Conservation (phyloP, 306 rosid species). For the Fragaria nilgerrensis region DNA sequence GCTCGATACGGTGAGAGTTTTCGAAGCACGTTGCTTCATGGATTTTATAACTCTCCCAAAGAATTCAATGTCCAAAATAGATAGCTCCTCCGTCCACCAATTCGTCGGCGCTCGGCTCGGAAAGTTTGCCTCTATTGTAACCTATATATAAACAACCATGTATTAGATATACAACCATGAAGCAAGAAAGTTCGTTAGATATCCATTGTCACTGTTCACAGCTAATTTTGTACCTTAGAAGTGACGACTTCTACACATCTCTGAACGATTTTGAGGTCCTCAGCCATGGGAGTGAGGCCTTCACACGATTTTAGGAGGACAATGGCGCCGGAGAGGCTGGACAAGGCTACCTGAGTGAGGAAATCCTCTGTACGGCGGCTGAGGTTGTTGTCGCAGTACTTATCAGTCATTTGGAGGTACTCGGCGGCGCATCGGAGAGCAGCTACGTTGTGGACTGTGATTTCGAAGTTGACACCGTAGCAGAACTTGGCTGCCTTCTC, state of each 20-base stretch:
- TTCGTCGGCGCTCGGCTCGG: conserved; percentile 77
- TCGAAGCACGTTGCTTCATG: conserved; percentile 62
- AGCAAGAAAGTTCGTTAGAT: no score
- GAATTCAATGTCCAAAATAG: conserved; percentile 47
- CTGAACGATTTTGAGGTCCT: conserved; percentile 41
- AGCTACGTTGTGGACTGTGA: conserved; percentile 68
- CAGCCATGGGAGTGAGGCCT: conserved; percentile 53
- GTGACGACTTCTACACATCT: conserved; percentile 54
- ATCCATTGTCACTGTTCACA: not conserved
- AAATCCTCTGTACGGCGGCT: conserved; percentile 68
- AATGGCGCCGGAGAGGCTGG: conserved; percentile 56
- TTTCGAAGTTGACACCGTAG: conserved; percentile 88
- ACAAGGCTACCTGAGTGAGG: conserved; percentile 61
- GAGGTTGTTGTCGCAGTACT: conserved; percentile 63
- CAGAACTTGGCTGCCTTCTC: conserved; percentile 94
- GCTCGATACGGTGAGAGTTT: conserved; percentile 45
- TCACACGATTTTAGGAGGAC: conserved; percentile 65
- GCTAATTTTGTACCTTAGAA: conserved; percentile 29
- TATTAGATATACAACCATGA: not conserved
- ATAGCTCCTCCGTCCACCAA: conserved; percentile 92
- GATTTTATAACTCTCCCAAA: conserved; percentile 52
- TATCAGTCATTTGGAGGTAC: conserved; percentile 76
- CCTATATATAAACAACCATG: conserved; percentile 19
- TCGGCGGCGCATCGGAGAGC: conserved; percentile 79
- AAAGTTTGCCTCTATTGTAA: conserved; percentile 61